Base-by-base conservation (phyloP, 163 green algal species). In the Coccomyxa subellipsoidea region DNA sequence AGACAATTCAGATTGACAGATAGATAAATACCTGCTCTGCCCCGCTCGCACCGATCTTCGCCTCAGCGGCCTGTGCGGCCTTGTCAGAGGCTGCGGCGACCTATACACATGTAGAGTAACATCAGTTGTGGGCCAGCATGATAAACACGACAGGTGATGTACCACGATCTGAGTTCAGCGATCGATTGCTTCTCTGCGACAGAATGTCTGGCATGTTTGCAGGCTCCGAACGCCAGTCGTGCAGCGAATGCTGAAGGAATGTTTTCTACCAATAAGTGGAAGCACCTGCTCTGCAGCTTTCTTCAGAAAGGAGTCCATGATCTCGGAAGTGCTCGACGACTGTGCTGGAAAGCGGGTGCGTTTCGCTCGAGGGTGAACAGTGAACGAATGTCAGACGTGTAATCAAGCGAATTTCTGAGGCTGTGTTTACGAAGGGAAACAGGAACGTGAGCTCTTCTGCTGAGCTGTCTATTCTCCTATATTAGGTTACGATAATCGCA, bases 21-120 rank as follows among this genome's bases (percentile, higher is more conserved):
- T 32, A 73, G 66, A n/a, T 66, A 66, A 66, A 23, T 73, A 77
- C 32, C 70, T 77, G 70, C 31, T 39, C 70, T 47, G 70, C 70
- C 7, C 32, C 70, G 32, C 32, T 38, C 21, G 29, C 66, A 37
- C 70, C 70, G 25, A 77, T 47, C 70, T 77, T 77, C 7, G 70
- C 32, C 32, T 77, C 32, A 9, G 70, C 70, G 23, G 70, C 32
- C 25, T 10, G 8, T 38, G 70, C 32, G 15, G 32, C 32, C 70
- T 77, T 77, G 3, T 77, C 70, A 25, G 70, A n/a, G 31, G 31
- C 70, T 38, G 70, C 70, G 25, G 31, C 27, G 70, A 77, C n/a
- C 66, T 73, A 34, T 23, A n/a, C 8, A 8, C 21, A 27, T 1
- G 6, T 18, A 59, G 23, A 59, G 40, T 1, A 73, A 8, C 31